Evolutionary conservation across 164 flowering plant genomes (phyloP), one percentile per base, ranked within the genome.

Genomic region (Vitis rupestris): DNA sequence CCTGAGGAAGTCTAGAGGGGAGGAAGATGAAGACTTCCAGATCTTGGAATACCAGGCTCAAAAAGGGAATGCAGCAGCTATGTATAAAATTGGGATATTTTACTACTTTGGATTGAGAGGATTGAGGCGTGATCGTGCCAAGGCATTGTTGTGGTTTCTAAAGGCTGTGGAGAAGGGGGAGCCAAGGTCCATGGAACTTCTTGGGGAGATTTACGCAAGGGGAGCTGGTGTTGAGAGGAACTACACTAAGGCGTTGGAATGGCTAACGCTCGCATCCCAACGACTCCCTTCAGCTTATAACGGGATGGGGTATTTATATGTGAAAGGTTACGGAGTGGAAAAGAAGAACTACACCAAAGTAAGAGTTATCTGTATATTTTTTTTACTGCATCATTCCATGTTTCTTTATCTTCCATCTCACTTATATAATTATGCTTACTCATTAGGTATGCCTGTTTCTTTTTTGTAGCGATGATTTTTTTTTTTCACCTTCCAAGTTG

Each of bases 1-100:
- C 0, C 72, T 93, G 69, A 82, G 95, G 83, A 95, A 93, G 73
- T 90, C 88, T 3, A 78, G 92, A 47, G 99, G 99, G n/a, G 99
- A 93, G 66, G 98, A 96, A 16, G 98, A 92, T 69, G 99, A 96
- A 69, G 98, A 89, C 72, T 96, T 96, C 70, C 99, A 93, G 82
- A 90, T 96, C 27, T 83, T 90, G 65, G 97, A 96, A 53, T 93
- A 87, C 71, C 98, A 96, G 74, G 99, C 98, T 1, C 89, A 83
- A 71, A 96, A 87, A 71, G 99, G 99, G 62, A 92, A 87, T 84
- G 87, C 97, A 3, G 87, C 67, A 1, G 98, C 99, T 0, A 96
- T 96, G 99, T 88, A 90, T 63, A 90, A 80, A 62, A 81, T 96
- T 66, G 99, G 99, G 50, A 69, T 92, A 9, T 84, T 88, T 71